Conservation (phyloP, 1,284 basidiomycete genomes). For the Puccinia novopanici region DNA sequence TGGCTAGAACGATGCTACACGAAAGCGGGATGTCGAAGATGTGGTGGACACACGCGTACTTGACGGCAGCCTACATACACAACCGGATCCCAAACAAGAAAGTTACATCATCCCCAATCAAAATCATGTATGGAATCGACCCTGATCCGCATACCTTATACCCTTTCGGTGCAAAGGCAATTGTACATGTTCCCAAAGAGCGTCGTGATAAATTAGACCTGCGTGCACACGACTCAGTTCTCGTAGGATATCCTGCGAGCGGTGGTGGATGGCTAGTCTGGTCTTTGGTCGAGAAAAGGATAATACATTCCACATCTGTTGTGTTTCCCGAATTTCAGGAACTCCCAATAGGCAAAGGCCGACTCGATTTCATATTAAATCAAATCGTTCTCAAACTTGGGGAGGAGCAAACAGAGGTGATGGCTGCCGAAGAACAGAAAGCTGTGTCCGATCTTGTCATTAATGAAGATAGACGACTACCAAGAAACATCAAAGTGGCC, state of each 20-base stretch:
- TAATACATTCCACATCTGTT: background rate
- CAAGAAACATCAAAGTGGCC: background rate
- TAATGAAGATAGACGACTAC: background rate
- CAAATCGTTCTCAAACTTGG: slow-evolving; percentile 4
- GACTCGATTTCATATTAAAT: background rate
- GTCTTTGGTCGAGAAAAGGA: too few species aligned
- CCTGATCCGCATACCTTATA: background rate
- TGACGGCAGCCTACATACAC: too few species aligned
- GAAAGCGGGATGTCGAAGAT: background rate
- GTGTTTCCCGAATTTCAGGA: background rate
- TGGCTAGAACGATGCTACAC: slow-evolving; percentile 11
- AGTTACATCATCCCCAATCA: background rate
- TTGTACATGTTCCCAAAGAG: background rate
- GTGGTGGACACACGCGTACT: background rate
- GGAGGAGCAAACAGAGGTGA: background rate
- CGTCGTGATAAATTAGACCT: background rate
- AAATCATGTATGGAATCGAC: background rate
- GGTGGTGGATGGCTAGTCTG: slow-evolving; percentile 12
- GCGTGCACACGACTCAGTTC: too few species aligned
- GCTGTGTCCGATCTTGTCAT: background rate
- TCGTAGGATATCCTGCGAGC: background rate
- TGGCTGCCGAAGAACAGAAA: background rate
- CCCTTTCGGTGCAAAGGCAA: background rate
- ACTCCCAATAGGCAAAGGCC: background rate
- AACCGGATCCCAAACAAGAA: background rate